A percentile compares a stretch with the other conserved stretches of the same genome.
Evolutionary conservation across 2,329 filamentous ascomycete species (phyloP).

Genomic region (Colletotrichum salicis): DNA sequence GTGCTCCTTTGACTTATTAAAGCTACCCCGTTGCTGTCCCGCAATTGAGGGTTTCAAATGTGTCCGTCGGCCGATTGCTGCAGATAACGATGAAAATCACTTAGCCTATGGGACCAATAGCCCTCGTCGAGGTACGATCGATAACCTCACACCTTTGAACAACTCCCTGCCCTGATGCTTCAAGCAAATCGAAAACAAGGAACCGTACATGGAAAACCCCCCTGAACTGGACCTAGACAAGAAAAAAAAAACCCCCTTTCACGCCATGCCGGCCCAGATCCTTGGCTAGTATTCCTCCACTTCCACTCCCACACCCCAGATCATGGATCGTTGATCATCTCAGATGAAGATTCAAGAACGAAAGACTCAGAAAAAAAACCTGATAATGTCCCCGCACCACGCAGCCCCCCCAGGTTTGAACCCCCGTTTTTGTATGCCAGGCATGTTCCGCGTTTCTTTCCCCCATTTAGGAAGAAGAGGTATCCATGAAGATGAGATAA

Average conservation of each 20-base stretch:
- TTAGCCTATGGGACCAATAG: not conserved
- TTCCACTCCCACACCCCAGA: not conserved
- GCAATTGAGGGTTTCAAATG: not conserved
- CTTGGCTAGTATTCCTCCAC: conserved; percentile 12
- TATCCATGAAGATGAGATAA: conserved; percentile 24
- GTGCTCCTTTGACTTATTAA: not conserved
- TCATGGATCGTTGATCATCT: conserved; percentile 21
- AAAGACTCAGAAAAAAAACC: not conserved
- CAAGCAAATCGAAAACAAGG: not conserved
- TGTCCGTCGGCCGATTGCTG: not conserved
- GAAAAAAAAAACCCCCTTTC: conserved; percentile 24
- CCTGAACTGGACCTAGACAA: not conserved
- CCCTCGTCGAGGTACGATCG: not conserved
- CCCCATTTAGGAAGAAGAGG: conserved; percentile 14
- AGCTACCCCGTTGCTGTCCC: not conserved
- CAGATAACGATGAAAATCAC: no score
- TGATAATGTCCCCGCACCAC: not conserved
- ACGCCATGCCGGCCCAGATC: conserved; percentile 27
- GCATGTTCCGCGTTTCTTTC: conserved; percentile 21
- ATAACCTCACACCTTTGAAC: not conserved
- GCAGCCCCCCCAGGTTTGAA: not conserved
- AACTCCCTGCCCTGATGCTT: not conserved
- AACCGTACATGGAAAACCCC: not conserved
- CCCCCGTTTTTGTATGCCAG: conserved; percentile 26
- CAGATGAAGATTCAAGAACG: conserved; percentile 13